These are phyloP conservation scores for Blastosporella zonata DNA, from an alignment of 1,284 basidiomycete genomes.

Conservation along the genomic window DNA sequence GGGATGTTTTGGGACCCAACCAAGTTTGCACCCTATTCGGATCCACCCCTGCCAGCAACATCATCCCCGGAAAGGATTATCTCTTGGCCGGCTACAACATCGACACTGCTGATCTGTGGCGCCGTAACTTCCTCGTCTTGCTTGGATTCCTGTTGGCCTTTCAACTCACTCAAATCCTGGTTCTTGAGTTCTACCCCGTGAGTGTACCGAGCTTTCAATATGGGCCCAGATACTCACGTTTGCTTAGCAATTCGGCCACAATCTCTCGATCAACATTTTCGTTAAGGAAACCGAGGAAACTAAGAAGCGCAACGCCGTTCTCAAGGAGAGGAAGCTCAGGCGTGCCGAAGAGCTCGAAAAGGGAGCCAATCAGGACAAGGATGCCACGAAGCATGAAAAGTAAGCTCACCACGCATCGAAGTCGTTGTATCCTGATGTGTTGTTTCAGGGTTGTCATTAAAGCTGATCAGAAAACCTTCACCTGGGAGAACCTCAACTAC, in stretches of 20 bases:
- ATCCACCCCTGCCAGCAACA: conserved; percentile 43
- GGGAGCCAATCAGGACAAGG: conserved; percentile 23
- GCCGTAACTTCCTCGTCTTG: conserved; percentile 54
- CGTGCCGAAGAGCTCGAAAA: conserved; percentile 32
- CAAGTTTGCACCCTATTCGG: conserved; percentile 71
- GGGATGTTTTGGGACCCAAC: conserved; percentile 54
- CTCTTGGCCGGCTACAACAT: conserved; percentile 55
- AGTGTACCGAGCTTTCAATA: conserved; percentile 22
- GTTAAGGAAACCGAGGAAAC: conserved; percentile 70
- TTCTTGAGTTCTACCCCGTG: conserved; percentile 64
- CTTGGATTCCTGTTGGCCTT: conserved; percentile 68
- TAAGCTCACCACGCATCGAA: neutral
- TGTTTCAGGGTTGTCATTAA: conserved; percentile 12
- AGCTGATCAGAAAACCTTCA: conserved; percentile 52
- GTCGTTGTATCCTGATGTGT: neutral
- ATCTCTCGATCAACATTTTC: conserved; percentile 57
- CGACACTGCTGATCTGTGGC: conserved; percentile 54
- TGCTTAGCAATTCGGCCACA: conserved; percentile 46
- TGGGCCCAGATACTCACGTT: neutral
- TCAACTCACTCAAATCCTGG: conserved; percentile 58
- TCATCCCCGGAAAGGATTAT: conserved; percentile 56
- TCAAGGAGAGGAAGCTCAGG: conserved; percentile 49
- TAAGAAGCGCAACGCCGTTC: conserved; percentile 60
- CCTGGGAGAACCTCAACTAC: conserved; percentile 73
- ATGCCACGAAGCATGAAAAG: conserved; percentile 11